Evolutionary conservation across 148 eudicot species (phyloP).

Genomic region (Cornus florida): DNA sequence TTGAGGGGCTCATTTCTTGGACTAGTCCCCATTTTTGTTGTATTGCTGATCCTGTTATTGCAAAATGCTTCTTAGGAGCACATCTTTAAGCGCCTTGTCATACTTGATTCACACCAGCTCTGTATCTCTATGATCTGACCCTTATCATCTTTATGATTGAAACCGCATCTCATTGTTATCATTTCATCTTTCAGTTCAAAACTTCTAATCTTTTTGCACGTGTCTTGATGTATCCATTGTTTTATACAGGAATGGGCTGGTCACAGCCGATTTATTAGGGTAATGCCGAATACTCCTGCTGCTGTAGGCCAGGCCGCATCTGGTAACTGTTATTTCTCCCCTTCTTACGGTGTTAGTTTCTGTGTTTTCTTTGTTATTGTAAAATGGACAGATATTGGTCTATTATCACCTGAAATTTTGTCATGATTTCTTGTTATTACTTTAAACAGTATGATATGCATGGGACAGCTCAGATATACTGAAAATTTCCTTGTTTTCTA

Average conservation of each 20-base stretch:
- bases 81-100: no score
- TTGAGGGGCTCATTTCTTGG: no score
- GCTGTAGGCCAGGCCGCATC: slow-evolving; percentile 91
- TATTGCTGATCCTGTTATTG: no score
- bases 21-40: no score
- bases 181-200: background rate
- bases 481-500: background rate
- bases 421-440: background rate
- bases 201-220: background rate
- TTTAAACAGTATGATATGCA: background rate
- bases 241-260: slow-evolving; percentile 86
- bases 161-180: background rate
- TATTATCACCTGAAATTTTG: background rate
- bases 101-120: background rate
- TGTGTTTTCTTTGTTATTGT: background rate
- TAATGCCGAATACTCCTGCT: slow-evolving; percentile 97
- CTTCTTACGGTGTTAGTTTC: background rate
- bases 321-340: slow-evolving; percentile 40
- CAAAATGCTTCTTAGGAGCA: no score
- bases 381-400: background rate
- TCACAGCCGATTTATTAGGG: slow-evolving; percentile 76
- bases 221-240: background rate
- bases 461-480: background rate
- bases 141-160: background rate
- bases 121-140: background rate